Base-by-base conservation (phyloP, 257 asterid species). In the Nicotiana obtusifolia region DNA sequence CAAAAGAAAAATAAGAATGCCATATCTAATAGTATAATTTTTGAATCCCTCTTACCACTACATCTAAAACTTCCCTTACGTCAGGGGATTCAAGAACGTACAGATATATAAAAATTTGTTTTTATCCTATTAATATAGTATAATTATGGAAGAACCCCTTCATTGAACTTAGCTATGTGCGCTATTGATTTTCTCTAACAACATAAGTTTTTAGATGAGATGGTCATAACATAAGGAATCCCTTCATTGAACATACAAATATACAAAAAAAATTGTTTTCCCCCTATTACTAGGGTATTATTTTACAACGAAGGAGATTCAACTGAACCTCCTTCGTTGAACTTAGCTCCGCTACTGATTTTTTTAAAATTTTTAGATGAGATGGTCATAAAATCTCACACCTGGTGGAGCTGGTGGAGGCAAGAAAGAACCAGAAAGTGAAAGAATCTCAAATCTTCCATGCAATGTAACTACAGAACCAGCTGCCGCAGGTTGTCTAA, bases 381-480 rank as follows among this genome's bases (percentile, higher is more conserved):
- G 56, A 68, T 68, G 31, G 3, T 68, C 11, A 68, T 19, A 37
- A 5, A 68, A 26, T n/a, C 16, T n/a, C 56, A 4, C 14, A 73
- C 78, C 80, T 19, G 84, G 84, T 7, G 84, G 84, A 52, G 84
- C 84, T 0, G 84, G 80, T 28, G 84, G 80, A 47, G 84, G 84
- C 80, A 81, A 56, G 37, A 81, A 81, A 10, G 84, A 81, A 17
- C 84, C 80, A 11, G 84, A 81, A 26, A 81, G 49, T 16, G 84
- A 81, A 16, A 81, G 84, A 28, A 81, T 81, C 19, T 81, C 84
- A 26, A 81, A 81, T 77, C 73, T 69, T 26, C 84, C 84, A 7
- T 69, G 84, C 67, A 81, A 49, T 17, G 80, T 71, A 20, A 41
- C 80, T 60, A 56, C 80, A 20, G 80, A 35, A 22, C 80, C 80